Base-by-base conservation (phyloP, 2,329 filamentous ascomycete species). In the Alternaria solani region DNA sequence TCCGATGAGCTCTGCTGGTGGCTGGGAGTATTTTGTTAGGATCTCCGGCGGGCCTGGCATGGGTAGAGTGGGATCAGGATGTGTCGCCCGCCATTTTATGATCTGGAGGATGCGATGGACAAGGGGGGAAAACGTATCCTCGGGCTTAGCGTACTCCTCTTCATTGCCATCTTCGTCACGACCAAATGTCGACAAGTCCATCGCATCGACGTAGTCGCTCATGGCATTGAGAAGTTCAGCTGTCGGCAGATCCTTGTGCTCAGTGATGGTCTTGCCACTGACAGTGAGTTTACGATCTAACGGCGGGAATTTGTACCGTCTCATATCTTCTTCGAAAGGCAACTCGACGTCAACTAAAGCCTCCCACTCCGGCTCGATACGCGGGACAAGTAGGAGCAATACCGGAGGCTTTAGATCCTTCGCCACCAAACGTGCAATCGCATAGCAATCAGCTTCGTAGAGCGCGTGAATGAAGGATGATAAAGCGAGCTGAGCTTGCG, bases 61-160 rank as follows among this genome's bases (percentile, higher is more conserved):
- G 82, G 7, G 89, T 84, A 5, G 86, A 83, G 7, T 87, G 88
- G 84, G 0, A 89, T 89, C 84, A 0, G 92, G 88, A 71, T 94
- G 85, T 2, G 94, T 87, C 1, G 94, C 95, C 38, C 94, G 89
- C 75, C 89, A 89, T 56, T 91, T 89, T 66, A 98, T 89, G 14
- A 93, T 93, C 75, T 95, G 90, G 68, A 93, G 93, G 61, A 98
- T 87, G 32, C 93, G 90, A 77, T 98, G 94, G n/a, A 98, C 85
- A 5, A 91, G 81, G 4, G 94, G 93, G 25, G 92, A 93, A 76
- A 88, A 98, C 1, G 89, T 89, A 36, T 96, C 92, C 41, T 96
- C 92, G 48, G 94, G 86, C 0, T 89, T 82, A 42, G 91, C 88
- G 61, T 92, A 94, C 72, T 97, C 92, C 1, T 80, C 75, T 1